These are phyloP conservation scores for Aciculosporium take DNA, from an alignment of 2,329 filamentous ascomycete species.

Conservation along the genomic window DNA sequence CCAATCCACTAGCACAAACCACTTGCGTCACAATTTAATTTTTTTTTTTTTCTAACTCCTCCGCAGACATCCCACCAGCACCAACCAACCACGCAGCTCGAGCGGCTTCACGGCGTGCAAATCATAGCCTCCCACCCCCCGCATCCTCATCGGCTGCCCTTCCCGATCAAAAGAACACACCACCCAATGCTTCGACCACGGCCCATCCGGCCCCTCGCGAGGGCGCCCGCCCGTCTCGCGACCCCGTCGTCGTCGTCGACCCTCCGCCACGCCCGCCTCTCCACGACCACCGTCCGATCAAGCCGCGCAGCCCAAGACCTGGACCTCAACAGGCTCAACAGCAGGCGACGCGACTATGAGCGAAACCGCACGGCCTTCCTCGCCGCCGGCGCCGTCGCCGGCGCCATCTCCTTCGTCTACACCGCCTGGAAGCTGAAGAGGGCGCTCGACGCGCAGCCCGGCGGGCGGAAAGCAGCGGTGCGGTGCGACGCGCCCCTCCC, in stretches of 20 bases:
- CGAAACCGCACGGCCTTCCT: slow-evolving; percentile 37
- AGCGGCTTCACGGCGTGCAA: background rate
- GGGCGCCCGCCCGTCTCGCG: slow-evolving; percentile 1
- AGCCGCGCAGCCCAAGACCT: slow-evolving; percentile 31
- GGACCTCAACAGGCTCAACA: slow-evolving; percentile 34
- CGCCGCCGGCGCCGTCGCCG: slow-evolving; percentile 33
- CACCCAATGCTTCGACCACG: slow-evolving; percentile 5
- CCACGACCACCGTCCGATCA: slow-evolving; percentile 10
- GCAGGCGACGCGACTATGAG: slow-evolving; percentile 34
- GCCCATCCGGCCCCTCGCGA: slow-evolving; percentile 1
- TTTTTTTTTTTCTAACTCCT: too few relatives aligned
- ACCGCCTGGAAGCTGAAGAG: slow-evolving; percentile 37
- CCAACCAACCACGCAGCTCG: background rate
- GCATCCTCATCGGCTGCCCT: background rate
- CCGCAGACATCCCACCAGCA: too few relatives aligned
- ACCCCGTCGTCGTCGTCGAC: slow-evolving; percentile 5
- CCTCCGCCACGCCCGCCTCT: slow-evolving; percentile 17
- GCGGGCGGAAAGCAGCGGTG: slow-evolving; percentile 27
- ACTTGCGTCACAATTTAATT: background rate
- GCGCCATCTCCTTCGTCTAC: slow-evolving; percentile 35
- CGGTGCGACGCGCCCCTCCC: slow-evolving; percentile 25
- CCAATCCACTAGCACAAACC: background rate
- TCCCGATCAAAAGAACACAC: background rate
- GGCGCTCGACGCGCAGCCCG: slow-evolving; percentile 19
- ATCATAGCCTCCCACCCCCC: background rate